Conservation (phyloP, 1,284 basidiomycete genomes). For the Marasmius fiardii region DNA sequence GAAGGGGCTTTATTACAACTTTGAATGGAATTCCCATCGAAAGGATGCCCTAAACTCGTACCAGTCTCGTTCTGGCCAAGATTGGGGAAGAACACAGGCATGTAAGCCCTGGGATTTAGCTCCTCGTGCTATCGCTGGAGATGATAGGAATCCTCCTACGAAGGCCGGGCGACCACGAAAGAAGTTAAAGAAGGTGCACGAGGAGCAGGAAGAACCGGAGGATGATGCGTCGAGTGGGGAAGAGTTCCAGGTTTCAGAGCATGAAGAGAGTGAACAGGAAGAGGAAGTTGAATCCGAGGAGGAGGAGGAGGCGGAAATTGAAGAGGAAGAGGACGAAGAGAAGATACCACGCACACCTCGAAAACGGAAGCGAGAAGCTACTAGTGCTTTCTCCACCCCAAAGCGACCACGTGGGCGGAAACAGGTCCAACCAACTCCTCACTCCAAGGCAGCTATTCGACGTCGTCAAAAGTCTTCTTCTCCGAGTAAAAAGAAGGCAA, state of each 20-base stretch:
- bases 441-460: constrained; percentile 59
- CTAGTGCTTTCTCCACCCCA: constrained; percentile 21
- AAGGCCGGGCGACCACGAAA: not conserved
- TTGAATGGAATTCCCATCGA: not conserved
- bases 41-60: not conserved
- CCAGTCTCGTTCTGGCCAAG: not conserved
- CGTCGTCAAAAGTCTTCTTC: constrained; percentile 32
- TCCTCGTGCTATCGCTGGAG: not conserved
- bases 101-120: not conserved
- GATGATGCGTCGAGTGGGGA: not conserved
- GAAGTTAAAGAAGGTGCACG: not conserved
- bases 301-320: constrained; percentile 21
- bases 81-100: not conserved
- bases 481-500: constrained; percentile 27
- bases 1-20: not conserved
- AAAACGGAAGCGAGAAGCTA: constrained; percentile 16
- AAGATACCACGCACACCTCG: constrained; percentile 13
- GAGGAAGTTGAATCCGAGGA: constrained; percentile 8
- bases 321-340: constrained; percentile 17
- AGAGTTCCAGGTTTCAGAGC: not conserved
- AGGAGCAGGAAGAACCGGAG: not conserved
- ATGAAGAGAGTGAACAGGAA: constrained; percentile 3
- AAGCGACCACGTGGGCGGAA: constrained; percentile 25
- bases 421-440: constrained; percentile 58
- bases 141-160: not conserved